Base-by-base conservation (phyloP, 345 rosid genomes). In the Citrus unshiu region DNA sequence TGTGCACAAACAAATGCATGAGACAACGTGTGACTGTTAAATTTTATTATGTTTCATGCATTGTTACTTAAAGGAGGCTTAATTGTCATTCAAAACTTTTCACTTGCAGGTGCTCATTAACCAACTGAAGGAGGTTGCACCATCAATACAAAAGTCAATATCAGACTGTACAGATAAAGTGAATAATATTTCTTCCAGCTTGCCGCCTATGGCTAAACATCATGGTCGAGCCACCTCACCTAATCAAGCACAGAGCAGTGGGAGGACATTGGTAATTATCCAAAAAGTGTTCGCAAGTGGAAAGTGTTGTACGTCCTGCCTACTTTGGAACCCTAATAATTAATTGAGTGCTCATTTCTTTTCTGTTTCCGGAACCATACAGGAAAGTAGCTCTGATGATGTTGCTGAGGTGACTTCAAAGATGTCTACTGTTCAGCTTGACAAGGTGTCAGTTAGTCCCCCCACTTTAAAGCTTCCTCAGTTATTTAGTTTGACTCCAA, bases 401-500 rank as follows among this genome's bases (percentile, higher is more conserved):
- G 83, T 88, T 69, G 84, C 89, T 66, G 99, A 92, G 76, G 72
- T 91, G 83, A 90, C 91, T 77, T 89, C 95, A 24, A 86, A 85
- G 80, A 82, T 94, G 89, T 93, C 98, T 65, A 74, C 78, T 58
- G 79, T 94, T 84, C 98, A 92, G 85, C 87, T 93, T 79, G 98
- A 93, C 74, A 94, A 93, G 82, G 89, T 83, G 76, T 90, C 95
- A 63, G 89, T 93, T 54, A 87, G 90, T 72, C 81, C 95, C 72
- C 88, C 92, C 46, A 87, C 99, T 37, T 79, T 96, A 84, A 96
- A 93, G 85, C 93, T 96, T 43, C 99, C 99, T 30, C 98, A 96
- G 76, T 84, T 96, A 77, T 96, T 96, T 89, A 87, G 90, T 86
- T 88, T 89, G 86, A 92, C 97, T 39, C 98, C 98, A 79, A 96